Conservation (phyloP, 352 stramenopile species). For the Phytophthora pini region DNA sequence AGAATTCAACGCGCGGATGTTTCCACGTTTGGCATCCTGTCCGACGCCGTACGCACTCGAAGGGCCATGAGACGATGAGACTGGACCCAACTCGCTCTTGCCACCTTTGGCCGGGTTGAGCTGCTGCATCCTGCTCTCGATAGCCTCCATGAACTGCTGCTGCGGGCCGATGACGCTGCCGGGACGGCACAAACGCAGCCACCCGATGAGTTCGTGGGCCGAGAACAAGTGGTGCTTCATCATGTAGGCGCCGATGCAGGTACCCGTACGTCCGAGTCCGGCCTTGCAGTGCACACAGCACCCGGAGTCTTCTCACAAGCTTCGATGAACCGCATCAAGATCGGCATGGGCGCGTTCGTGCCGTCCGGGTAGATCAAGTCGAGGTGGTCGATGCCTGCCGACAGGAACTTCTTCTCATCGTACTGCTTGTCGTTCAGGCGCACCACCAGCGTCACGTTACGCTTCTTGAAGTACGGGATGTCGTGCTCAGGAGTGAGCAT, state of each 20-base stretch:
- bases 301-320: slow-evolving; percentile 80
- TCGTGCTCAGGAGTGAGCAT: slow-evolving; percentile 96
- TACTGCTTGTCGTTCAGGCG: slow-evolving; percentile 99
- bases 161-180: slow-evolving; percentile 97
- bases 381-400: slow-evolving; percentile 93
- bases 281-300: slow-evolving; percentile 99
- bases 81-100: slow-evolving; percentile 33
- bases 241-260: slow-evolving; percentile 98
- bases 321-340: slow-evolving; percentile 89
- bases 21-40: slow-evolving; percentile 38
- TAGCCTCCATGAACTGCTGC: slow-evolving; percentile 96
- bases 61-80: slow-evolving; percentile 19
- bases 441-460: slow-evolving; percentile 95
- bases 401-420: slow-evolving; percentile 93
- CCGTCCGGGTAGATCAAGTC: slow-evolving; percentile 98
- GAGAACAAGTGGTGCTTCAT: slow-evolving; percentile 98
- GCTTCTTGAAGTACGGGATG: slow-evolving; percentile 96
- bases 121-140: slow-evolving; percentile 91
- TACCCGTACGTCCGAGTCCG: slow-evolving; percentile 96
- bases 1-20: slow-evolving; percentile 27
- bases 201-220: slow-evolving; percentile 96
- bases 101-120: slow-evolving; percentile 44
- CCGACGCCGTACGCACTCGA: slow-evolving; percentile 27
- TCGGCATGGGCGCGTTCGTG: slow-evolving; percentile 89
- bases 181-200: slow-evolving; percentile 95